Evolutionary conservation across 805 yeast genomes (phyloP), one percentile per base, ranked within the genome.

Genomic region (Naumovozyma baii): DNA sequence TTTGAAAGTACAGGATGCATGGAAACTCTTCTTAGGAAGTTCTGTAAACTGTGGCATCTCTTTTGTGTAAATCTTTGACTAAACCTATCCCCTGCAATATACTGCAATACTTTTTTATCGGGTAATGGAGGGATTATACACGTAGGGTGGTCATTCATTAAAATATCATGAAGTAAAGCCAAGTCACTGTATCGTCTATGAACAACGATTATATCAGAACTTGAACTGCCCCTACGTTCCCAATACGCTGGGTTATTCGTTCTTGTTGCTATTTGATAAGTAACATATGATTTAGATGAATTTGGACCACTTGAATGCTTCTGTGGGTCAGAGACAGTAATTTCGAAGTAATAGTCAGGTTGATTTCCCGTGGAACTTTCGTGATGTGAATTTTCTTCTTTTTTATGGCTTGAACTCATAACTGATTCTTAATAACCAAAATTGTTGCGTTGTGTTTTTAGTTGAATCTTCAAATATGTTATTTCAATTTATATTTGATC

Each of bases 111-210:
- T 64, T 83, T 84, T 60, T 87, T 88, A 45, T 90, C 94, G 0
- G 98, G 98, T 39, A 90, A 68, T 12, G 97, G 96, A 1, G 98
- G 98, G 0, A 90, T 76, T 12, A 92, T 75, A 43, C 84, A 70
- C 3, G 92, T 83, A 0, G 96, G 95, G 56, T 69, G 83, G 55
- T 88, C 96, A 48, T 76, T 80, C 37, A 70, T 59, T 39, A 90
- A 66, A 41, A 85, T 78, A 44, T 80, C 83, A 60, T 80, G 83
- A 17, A 90, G 69, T 48, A 80, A 76, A 42, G 81, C 73, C 59
- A 90, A 85, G 60, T 92, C 97, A 4, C 90, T 83, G 60, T 84
- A 90, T 38, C 98, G 70, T 50, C 96, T 47, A 41, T 57, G 61
- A 15, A 59, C 64, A 10, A 58, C 62, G 15, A 55, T 52, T 8